Percentiles rank a stretch among this genome's conserved stretches.
Conservation (phyloP, 768 basidiomycete genomes). For the Psilocybe sp. region DNA sequence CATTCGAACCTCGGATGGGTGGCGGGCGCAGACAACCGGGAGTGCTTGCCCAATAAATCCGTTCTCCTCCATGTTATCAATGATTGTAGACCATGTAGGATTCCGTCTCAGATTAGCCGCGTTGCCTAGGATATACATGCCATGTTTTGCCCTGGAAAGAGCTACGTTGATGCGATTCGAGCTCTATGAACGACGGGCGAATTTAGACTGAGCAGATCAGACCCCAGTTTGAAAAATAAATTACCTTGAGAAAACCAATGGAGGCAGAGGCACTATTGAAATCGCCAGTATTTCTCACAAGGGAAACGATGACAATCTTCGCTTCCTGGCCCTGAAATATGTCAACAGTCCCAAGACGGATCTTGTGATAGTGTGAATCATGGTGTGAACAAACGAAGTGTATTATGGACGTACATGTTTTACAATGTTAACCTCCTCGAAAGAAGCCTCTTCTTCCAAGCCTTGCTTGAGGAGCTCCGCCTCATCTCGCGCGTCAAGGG, state of each 20-base stretch:
- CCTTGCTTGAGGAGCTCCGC: slow-evolving; percentile 52
- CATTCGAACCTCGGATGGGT: slow-evolving; percentile 39
- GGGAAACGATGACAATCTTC: slow-evolving; percentile 56
- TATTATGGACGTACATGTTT: slow-evolving; percentile 5
- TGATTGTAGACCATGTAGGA: slow-evolving; percentile 53
- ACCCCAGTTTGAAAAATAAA: neutral
- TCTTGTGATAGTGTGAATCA: slow-evolving; percentile 30
- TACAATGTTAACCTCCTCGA: slow-evolving; percentile 10
- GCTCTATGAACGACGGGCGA: neutral
- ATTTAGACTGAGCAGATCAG: no score
- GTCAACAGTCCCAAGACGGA: slow-evolving; percentile 71
- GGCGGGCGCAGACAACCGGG: slow-evolving; percentile 57
- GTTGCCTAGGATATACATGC: slow-evolving; percentile 73
- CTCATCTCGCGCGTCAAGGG: slow-evolving; percentile 72
- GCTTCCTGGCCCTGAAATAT: slow-evolving; percentile 79
- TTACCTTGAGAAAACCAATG: slow-evolving; percentile 76
- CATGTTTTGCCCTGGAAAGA: slow-evolving; percentile 70
- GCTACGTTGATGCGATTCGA: slow-evolving; percentile 30
- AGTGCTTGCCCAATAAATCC: slow-evolving; percentile 48
- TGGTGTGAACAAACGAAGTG: neutral
- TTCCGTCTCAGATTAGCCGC: slow-evolving; percentile 49
- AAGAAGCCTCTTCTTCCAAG: slow-evolving; percentile 29
- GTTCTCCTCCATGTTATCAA: slow-evolving; percentile 50
- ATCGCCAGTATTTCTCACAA: slow-evolving; percentile 58
- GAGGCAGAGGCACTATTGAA: slow-evolving; percentile 13